Conservation (phyloP, 1,139 yeast genomes). For the Starmera stellimalicola region DNA sequence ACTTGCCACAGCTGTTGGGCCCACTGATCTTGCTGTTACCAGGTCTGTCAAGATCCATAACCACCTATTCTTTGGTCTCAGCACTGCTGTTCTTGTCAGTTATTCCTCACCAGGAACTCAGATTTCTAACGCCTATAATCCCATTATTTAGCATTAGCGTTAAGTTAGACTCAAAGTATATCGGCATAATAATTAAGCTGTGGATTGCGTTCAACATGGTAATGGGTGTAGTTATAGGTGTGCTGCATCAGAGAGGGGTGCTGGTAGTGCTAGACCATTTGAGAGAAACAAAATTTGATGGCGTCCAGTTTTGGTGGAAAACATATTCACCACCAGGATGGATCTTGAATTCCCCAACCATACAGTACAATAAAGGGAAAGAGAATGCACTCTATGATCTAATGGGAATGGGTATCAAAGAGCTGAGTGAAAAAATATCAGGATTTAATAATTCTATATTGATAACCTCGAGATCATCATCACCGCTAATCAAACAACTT, state of each 20-base stretch:
- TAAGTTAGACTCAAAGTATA: constrained; percentile 26
- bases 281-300: constrained; percentile 14
- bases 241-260: constrained; percentile 85
- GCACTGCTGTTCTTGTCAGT: constrained; percentile 55
- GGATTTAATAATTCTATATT: constrained; percentile 23
- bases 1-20: constrained; percentile 74
- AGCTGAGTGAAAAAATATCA: constrained; percentile 17
- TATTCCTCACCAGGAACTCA: constrained; percentile 84
- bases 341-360: constrained; percentile 44
- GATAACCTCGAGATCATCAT: constrained; percentile 42
- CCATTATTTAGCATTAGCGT: constrained; percentile 65
- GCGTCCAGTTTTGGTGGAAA: constrained; percentile 76
- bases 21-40: constrained; percentile 47
- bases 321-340: constrained; percentile 92
- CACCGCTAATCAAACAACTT: constrained; percentile 15
- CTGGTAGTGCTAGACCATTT: constrained; percentile 48
- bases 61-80: constrained; percentile 52
- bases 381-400: constrained; percentile 27
- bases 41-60: constrained; percentile 21
- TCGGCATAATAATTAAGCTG: constrained; percentile 21
- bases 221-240: constrained; percentile 63
- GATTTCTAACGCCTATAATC: constrained; percentile 71
- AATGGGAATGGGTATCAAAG: constrained; percentile 24
- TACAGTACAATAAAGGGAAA: constrained; percentile 20
- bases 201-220: constrained; percentile 63